Base-by-base conservation (phyloP, 2,329 filamentous ascomycete genomes). In the Fusarium austroafricanum region DNA sequence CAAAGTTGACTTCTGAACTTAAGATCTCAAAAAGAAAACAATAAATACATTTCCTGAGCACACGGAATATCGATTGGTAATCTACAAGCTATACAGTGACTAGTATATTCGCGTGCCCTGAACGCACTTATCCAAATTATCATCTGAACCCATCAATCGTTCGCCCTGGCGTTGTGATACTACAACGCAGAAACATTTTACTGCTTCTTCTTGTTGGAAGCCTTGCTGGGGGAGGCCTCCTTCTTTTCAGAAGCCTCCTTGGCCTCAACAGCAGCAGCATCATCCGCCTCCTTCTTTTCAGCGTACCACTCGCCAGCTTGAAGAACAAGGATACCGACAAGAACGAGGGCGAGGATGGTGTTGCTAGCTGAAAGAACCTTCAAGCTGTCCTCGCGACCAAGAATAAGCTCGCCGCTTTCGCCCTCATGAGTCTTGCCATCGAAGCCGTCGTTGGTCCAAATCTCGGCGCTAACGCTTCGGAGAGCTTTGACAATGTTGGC, bases 261-360 rank as follows among this genome's bases (percentile, higher is more conserved):
- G 71, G 89, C 87, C 67, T 77, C 83, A 78, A 83, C 80, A 71
- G 90, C 84, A 76, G 88, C 86, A 56, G 87, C 84, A 79, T 97
- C 94, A 77, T 94, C 91, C 75, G 86, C 86, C 80, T 98, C 94
- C 82, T 96, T 96, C 77, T 92, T 87, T 86, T 98, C 94, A 26
- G 96, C 96, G 82, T 99, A 99, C 96, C 95, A 98, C 86, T 98
- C 93, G 12, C 96, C 96, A 20, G 93, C 93, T 87, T 99, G 96
- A 75, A 99, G 82, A 33, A 97, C 92, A 69, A 99, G 79, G 11
- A 99, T 92, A 7, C 96, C 96, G 5, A 98, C 90, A 53, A 99
- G 82, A 29, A 99, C 93, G 43, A 99, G 86, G 35, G 95, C 96
- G 58, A 98, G 81, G 77, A 99, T 99, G 5, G 96, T 98, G 81